Conservation (phyloP, 371 early-diverging fungal genomes). For the Zychaea mexicana region DNA sequence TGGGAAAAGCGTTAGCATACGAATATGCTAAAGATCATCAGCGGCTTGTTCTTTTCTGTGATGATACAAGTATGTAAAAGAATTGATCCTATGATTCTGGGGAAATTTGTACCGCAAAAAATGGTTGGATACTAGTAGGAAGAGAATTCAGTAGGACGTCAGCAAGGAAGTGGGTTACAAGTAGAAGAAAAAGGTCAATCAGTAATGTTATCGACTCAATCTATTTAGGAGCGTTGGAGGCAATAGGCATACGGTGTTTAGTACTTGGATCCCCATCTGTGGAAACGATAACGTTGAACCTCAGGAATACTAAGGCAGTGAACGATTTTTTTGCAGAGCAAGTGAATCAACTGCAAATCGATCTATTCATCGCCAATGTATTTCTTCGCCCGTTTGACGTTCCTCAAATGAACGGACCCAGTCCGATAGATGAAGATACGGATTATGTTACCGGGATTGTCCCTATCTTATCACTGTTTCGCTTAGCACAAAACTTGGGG, state of each 20-base stretch:
- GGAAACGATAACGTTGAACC: neutral
- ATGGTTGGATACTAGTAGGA: neutral
- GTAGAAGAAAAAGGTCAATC: too few species aligned
- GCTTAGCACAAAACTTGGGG: neutral
- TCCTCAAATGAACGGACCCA: neutral
- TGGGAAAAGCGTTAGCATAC: neutral
- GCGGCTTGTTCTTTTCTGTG: neutral
- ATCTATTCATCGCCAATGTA: neutral
- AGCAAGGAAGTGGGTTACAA: neutral
- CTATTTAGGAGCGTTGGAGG: too few species aligned
- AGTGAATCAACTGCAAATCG: neutral
- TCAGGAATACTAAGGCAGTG: neutral
- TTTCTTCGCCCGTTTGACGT: neutral
- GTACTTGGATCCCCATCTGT: neutral
- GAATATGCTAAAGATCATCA: neutral
- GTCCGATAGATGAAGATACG: neutral
- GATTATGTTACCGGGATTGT: neutral
- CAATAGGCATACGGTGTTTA: neutral
- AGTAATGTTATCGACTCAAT: too few species aligned
- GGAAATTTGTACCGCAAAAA: too few species aligned
- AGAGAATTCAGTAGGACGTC: too few species aligned
- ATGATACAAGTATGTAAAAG: neutral
- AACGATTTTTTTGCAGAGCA: neutral
- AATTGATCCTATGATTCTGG: too few species aligned
- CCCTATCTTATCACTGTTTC: neutral